Percentiles rank a stretch among this genome's conserved stretches.
These are phyloP conservation scores for Hansenula sp. DNA, from an alignment of 1,139 yeast species.

Conservation along the genomic window DNA sequence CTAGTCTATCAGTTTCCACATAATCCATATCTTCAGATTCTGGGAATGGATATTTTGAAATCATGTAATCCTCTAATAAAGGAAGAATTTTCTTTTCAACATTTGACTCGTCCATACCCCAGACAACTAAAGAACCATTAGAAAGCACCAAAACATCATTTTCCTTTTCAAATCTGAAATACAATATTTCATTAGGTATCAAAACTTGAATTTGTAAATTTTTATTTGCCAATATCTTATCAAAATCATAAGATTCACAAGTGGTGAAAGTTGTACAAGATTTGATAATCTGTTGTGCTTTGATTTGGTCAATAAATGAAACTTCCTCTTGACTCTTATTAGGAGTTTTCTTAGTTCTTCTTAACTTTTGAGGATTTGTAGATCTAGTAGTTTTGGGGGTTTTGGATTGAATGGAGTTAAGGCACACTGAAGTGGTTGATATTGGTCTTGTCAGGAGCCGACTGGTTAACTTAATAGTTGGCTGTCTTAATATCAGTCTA, in stretches of 20 bases:
- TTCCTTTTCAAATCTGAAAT: conserved; percentile 30
- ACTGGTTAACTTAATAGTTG: neutral
- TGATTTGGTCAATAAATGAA: conserved; percentile 6
- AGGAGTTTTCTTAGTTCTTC: conserved; percentile 14
- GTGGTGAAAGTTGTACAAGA: conserved; percentile 64
- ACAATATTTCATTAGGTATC: conserved; percentile 72
- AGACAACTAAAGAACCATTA: conserved; percentile 75
- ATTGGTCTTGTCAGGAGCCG: neutral
- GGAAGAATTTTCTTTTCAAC: conserved; percentile 40
- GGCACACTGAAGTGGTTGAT: neutral
- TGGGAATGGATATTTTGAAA: conserved; percentile 41
- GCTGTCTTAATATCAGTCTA: neutral
- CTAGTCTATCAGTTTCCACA: conserved; percentile 43
- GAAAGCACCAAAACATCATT: conserved; percentile 59
- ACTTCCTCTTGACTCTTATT: conserved; percentile 8
- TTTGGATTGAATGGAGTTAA: neutral
- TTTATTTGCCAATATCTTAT: conserved; percentile 27
- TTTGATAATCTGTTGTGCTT: conserved; percentile 6
- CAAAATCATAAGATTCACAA: conserved; percentile 64
- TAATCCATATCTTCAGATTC: conserved; percentile 90
- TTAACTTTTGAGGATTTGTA: conserved; percentile 14
- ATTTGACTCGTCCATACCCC: conserved; percentile 63
- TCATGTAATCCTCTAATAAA: conserved; percentile 41
- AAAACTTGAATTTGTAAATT: conserved; percentile 24
- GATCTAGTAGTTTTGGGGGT: conserved; percentile 13